phyloP scores from a whole-genome alignment of 2,329 filamentous ascomycete genomes.

The Hypoxylon sp. region DNA sequence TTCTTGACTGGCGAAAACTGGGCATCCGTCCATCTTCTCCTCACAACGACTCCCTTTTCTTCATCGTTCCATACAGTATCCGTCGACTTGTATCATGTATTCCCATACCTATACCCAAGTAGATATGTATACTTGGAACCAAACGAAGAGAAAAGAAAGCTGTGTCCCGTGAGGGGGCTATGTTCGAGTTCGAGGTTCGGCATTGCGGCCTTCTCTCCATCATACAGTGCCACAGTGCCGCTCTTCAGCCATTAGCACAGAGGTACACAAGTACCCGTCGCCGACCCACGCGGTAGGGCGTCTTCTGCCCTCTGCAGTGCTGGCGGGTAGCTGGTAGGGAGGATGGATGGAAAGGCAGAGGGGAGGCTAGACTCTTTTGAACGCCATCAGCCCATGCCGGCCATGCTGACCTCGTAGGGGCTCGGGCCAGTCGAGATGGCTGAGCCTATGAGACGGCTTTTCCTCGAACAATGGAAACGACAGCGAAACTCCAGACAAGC shows the following conservation, averaged over 20 bases:
- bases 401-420: slow-evolving; percentile 22
- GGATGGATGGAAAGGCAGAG: slow-evolving; percentile 38
- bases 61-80: neutral
- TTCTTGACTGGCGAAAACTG: slow-evolving; percentile 20
- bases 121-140: neutral
- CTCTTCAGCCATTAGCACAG: slow-evolving; percentile 1
- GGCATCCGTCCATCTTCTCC: slow-evolving; percentile 16
- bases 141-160: too few species aligned
- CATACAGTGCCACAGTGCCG: slow-evolving; percentile 22
- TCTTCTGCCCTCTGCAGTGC: slow-evolving; percentile 39
- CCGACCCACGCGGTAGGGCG: slow-evolving; percentile 41
- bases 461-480: slow-evolving; percentile 41
- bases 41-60: neutral
- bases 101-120: slow-evolving; percentile 2
- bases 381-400: too few species aligned
- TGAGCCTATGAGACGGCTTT: slow-evolving; percentile 40
- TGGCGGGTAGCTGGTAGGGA: slow-evolving; percentile 34
- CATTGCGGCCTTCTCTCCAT: slow-evolving; percentile 14
- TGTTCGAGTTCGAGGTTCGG: slow-evolving; percentile 23
- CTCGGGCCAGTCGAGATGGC: slow-evolving; percentile 36
- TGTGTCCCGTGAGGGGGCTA: too few species aligned
- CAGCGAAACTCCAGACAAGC: slow-evolving; percentile 43
- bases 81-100: slow-evolving; percentile 24
- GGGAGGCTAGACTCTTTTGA: slow-evolving; percentile 40
- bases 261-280: slow-evolving; percentile 6